Conservation (phyloP, 352 stramenopile species). For the Phytopythium boreale region DNA sequence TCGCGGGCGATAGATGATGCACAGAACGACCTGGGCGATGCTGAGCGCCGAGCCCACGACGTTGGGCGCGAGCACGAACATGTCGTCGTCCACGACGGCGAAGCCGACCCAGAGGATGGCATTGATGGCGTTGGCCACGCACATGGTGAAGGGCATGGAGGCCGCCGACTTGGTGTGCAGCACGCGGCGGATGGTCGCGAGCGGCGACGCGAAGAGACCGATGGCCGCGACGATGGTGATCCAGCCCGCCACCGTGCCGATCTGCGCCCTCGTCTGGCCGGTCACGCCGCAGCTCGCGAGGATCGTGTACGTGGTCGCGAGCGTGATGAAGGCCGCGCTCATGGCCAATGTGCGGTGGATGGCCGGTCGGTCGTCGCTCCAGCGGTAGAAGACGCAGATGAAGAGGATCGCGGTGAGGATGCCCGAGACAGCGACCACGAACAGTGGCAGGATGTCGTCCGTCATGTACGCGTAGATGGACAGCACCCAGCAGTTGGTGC, state of each 20-base stretch:
- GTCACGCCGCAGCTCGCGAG: conserved; percentile 25
- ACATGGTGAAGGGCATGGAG: conserved; percentile 48
- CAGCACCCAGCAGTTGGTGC: conserved; percentile 62
- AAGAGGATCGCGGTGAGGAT: conserved; percentile 20
- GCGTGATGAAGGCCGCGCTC: conserved; percentile 22
- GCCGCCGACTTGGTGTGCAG: conserved; percentile 31
- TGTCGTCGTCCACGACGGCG: conserved; percentile 24
- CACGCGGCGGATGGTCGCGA: conserved; percentile 35
- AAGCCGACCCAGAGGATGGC: conserved; percentile 41
- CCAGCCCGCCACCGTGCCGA: conserved; percentile 14
- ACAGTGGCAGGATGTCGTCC: conserved; percentile 28
- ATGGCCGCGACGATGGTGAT: conserved; percentile 31
- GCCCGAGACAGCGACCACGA: conserved; percentile 27
- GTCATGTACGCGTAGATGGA: conserved; percentile 48
- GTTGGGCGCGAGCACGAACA: conserved; percentile 31
- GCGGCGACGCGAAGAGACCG: conserved; percentile 36
- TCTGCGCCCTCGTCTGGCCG: conserved; percentile 13
- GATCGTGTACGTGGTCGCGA: conserved; percentile 38
- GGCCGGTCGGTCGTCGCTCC: conserved; percentile 20
- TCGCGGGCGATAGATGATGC: conserved; percentile 15
- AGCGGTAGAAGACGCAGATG: conserved; percentile 34
- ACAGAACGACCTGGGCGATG: conserved; percentile 11
- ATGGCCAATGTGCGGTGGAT: conserved; percentile 19
- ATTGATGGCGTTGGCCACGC: conserved; percentile 33
- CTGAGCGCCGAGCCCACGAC: conserved; percentile 20